Evolutionary conservation across 352 stramenopile genomes (phyloP).

Genomic region (Globisporangium carolinianum): DNA sequence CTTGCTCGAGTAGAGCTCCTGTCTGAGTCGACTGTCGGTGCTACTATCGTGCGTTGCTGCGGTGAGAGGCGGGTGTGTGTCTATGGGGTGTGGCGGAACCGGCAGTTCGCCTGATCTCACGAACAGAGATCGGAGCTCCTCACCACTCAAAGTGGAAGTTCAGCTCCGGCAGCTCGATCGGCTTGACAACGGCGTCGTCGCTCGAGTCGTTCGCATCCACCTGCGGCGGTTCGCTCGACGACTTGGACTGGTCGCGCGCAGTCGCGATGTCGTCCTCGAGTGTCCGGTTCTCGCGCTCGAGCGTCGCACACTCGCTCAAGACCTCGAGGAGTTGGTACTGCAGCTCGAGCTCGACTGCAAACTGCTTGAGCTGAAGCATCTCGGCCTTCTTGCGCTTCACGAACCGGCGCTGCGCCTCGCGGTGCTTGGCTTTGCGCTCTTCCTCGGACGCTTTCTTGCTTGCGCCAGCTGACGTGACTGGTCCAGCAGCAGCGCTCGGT

Average conservation of each 20-base stretch:
- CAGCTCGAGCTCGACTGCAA: constrained; percentile 15
- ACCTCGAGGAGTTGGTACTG: constrained; percentile 15
- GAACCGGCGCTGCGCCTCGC: constrained; percentile 41
- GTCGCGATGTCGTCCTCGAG: constrained; percentile 9
- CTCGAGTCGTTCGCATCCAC: not conserved
- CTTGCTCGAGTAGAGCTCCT: too few relatives aligned
- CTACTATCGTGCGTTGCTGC: too few relatives aligned
- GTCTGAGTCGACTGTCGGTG: too few relatives aligned
- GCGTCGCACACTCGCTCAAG: constrained; percentile 2
- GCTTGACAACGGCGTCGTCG: not conserved
- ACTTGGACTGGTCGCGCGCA: not conserved
- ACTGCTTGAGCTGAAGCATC: constrained; percentile 18
- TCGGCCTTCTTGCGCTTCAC: constrained; percentile 41
- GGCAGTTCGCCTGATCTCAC: too few relatives aligned
- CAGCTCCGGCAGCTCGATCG: constrained; percentile 8
- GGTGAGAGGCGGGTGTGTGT: too few relatives aligned
- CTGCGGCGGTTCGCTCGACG: too few relatives aligned
- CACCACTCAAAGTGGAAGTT: constrained; percentile 12
- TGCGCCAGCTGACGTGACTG: not conserved
- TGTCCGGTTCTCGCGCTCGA: constrained; percentile 7
- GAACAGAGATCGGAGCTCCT: not conserved
- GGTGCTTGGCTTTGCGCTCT: constrained; percentile 44
- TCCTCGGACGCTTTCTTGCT: constrained; percentile 29
- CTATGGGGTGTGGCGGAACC: too few relatives aligned
- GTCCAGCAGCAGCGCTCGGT: not conserved